Evolutionary conservation across 345 rosid genomes (phyloP).

Genomic region (Diplotaxis tenuifolia): DNA sequence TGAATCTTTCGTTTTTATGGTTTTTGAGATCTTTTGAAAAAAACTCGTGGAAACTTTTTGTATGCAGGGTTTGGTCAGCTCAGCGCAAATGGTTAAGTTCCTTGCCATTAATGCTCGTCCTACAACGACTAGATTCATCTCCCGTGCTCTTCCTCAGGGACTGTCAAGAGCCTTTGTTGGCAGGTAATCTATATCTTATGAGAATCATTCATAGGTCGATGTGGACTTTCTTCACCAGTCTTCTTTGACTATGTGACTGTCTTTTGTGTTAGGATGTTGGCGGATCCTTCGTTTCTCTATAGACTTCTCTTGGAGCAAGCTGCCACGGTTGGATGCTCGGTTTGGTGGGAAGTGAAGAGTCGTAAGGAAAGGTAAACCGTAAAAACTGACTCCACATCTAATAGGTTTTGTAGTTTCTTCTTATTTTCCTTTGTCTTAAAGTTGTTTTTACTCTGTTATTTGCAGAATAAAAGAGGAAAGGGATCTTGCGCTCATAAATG

Average conservation of each 20-base stretch:
- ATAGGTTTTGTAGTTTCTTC: no score
- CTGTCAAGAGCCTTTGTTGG: constrained; percentile 92
- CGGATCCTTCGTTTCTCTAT: constrained; percentile 87
- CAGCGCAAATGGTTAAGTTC: constrained; percentile 91
- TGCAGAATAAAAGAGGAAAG: constrained; percentile 83
- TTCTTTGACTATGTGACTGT: constrained; percentile 24
- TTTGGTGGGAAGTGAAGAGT: constrained; percentile 86
- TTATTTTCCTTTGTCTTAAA: no score
- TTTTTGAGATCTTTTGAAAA: not conserved
- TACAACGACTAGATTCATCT: constrained; percentile 72
- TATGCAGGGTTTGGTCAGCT: constrained; percentile 92
- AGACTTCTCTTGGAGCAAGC: constrained; percentile 83
- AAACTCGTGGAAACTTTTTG: constrained; percentile 36
- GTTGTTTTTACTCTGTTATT: constrained; percentile 6
- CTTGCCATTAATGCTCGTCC: constrained; percentile 94
- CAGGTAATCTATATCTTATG: constrained; percentile 62
- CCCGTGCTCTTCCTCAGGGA: constrained; percentile 85
- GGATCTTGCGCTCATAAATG: constrained; percentile 91
- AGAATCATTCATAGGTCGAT: no score
- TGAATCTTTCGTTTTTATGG: not conserved
- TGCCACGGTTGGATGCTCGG: constrained; percentile 82
- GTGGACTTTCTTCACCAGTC: no score
- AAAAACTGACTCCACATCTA: not conserved
- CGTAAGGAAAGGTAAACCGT: constrained; percentile 79
- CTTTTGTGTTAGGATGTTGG: constrained; percentile 78